A percentile compares a stretch with the other conserved stretches of the same genome.
Conservation (phyloP, 495 filamentous ascomycete species). For the Annulohypoxylon nitens region DNA sequence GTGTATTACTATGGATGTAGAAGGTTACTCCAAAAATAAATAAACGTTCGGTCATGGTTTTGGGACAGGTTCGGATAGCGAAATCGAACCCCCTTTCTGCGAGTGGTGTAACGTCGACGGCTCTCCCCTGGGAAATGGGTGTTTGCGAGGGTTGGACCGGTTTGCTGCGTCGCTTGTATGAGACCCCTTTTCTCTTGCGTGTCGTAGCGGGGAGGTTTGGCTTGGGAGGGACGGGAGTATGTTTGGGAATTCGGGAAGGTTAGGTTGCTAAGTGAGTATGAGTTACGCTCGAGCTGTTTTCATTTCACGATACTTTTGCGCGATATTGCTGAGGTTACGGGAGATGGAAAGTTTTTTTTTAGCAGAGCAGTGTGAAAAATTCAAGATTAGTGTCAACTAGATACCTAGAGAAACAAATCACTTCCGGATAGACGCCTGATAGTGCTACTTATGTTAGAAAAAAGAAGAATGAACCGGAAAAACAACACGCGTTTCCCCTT, state of each 20-base stretch:
- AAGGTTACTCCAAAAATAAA: conserved; percentile 45
- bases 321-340: neutral
- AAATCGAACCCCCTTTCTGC: conserved; percentile 18
- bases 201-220: neutral
- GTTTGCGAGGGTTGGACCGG: conserved; percentile 7
- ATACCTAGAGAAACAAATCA: conserved; percentile 23
- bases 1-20: conserved; percentile 10
- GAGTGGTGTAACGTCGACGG: conserved; percentile 25
- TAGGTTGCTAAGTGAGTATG: conserved; percentile 1
- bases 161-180: conserved; percentile 13
- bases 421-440: conserved; percentile 33
- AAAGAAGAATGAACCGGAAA: conserved; percentile 31
- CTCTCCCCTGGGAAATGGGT: conserved; percentile 18
- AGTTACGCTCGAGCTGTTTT: neutral
- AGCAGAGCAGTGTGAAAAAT: conserved; percentile 20
- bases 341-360: neutral
- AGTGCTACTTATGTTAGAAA: conserved; percentile 39
- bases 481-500: conserved; percentile 22
- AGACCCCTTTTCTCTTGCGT: conserved; percentile 14
- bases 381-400: conserved; percentile 31
- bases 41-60: conserved; percentile 30
- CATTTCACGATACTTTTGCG: neutral
- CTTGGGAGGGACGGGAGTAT: neutral
- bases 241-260: neutral
- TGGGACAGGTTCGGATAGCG: conserved; percentile 15